A percentile compares a stretch with the other conserved stretches of the same genome.
Evolutionary conservation across 371 early-diverging fungal genomes (phyloP).

Genomic region (Dinochytrium kinnereticum): DNA sequence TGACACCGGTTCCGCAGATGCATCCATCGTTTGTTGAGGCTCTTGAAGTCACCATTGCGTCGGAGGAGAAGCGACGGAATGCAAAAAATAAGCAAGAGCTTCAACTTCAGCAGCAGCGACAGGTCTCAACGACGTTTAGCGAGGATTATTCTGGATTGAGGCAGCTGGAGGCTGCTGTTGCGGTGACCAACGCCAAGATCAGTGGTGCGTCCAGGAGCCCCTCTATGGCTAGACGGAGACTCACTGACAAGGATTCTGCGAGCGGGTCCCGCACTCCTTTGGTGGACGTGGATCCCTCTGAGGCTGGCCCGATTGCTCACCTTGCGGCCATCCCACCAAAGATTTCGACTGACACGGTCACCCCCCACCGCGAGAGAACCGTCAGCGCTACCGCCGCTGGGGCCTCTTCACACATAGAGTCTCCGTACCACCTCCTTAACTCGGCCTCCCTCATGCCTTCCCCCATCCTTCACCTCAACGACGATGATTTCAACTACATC

Average conservation of each 20-base stretch:
- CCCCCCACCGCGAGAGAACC: no score
- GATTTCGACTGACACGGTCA: not conserved
- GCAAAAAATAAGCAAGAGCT: not conserved
- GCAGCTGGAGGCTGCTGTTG: not conserved
- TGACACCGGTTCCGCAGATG: not conserved
- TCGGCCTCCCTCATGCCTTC: not conserved
- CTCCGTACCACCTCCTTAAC: not conserved
- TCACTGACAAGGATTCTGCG: not conserved
- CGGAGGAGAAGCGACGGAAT: no score
- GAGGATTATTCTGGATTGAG: constrained; percentile 7
- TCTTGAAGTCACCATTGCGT: not conserved
- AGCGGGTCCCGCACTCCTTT: not conserved
- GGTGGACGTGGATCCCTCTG: not conserved
- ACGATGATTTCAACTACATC: not conserved
- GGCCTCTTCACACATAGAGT: not conserved
- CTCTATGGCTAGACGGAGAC: not conserved
- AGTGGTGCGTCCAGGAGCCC: constrained; percentile 10
- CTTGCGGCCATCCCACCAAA: not conserved
- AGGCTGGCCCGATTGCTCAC: no score
- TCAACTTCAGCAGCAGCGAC: not conserved
- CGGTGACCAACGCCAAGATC: not conserved
- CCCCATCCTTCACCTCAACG: not conserved
- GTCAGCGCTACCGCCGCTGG: not conserved
- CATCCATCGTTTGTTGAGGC: constrained; percentile 3
- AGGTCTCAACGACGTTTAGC: no score